Conservation (phyloP, 2,329 filamentous ascomycete species). For the Dactylellina haptotyla region DNA sequence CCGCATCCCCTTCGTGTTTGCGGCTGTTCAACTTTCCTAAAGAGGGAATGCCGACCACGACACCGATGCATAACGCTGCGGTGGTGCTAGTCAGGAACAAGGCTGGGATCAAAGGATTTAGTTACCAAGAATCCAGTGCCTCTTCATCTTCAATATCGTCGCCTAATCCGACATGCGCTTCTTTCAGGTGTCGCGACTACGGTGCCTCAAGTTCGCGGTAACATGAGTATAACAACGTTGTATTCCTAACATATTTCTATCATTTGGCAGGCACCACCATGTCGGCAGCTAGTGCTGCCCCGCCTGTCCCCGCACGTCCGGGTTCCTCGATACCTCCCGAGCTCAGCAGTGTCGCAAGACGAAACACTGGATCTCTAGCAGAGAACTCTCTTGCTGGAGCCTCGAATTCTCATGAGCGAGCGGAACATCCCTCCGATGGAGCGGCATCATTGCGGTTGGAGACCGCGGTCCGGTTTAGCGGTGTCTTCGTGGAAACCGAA, state of each 20-base stretch:
- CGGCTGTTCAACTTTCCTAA: background rate
- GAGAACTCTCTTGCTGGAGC: slow-evolving; percentile 30
- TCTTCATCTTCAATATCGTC: too few species aligned
- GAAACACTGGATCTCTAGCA: background rate
- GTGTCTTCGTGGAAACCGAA: slow-evolving; percentile 14
- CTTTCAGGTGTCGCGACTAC: too few species aligned
- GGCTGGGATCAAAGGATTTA: too few species aligned
- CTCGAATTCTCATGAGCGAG: slow-evolving; percentile 17
- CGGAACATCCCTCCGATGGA: slow-evolving; percentile 15
- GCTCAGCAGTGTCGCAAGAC: background rate
- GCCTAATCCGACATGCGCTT: too few species aligned
- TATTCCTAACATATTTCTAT: too few species aligned
- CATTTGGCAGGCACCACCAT: too few species aligned
- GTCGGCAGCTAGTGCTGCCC: background rate
- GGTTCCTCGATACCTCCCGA: slow-evolving; percentile 1
- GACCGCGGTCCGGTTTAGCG: slow-evolving; percentile 35
- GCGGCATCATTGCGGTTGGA: slow-evolving; percentile 22
- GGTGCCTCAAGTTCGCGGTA: background rate
- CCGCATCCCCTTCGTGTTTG: too few species aligned
- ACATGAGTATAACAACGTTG: background rate
- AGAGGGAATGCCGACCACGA: background rate
- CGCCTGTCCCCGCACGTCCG: background rate
- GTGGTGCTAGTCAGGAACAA: background rate
- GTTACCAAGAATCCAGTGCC: too few species aligned
- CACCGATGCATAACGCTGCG: background rate